Evolutionary conservation across 177 flowering plant species (phyloP).

Genomic region (Telopea speciosissima): DNA sequence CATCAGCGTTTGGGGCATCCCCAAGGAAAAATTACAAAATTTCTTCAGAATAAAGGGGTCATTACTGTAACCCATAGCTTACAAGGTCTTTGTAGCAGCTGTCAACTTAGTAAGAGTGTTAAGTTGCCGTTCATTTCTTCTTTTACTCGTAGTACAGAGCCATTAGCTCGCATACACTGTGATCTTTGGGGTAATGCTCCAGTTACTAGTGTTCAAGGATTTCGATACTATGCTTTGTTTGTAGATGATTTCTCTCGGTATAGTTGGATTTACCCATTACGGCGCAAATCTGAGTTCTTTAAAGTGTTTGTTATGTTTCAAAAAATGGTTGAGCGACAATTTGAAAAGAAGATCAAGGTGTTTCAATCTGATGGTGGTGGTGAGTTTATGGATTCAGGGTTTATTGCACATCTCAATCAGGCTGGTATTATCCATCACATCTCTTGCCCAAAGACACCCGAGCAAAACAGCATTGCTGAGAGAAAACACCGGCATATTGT

Average conservation of each 20-base stretch:
- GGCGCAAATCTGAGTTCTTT: too few relatives aligned
- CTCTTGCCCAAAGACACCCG: too few relatives aligned
- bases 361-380: too few relatives aligned
- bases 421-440: too few relatives aligned
- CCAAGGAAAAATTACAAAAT: neutral
- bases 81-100: neutral
- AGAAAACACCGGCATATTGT: slow-evolving; percentile 6
- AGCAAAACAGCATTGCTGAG: too few relatives aligned
- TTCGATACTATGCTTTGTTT: slow-evolving; percentile 6
- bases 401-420: too few relatives aligned
- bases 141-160: neutral
- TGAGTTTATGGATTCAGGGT: too few relatives aligned
- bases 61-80: slow-evolving; percentile 4
- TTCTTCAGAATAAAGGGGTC: neutral
- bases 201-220: neutral
- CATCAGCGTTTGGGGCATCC: slow-evolving; percentile 8
- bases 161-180: neutral
- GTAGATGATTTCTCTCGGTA: neutral
- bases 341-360: neutral
- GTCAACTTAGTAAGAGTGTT: slow-evolving; percentile 4
- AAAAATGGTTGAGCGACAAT: too few relatives aligned
- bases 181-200: neutral
- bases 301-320: too few relatives aligned
- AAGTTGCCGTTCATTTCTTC: neutral
- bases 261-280: too few relatives aligned